Conservation (phyloP, 1,284 basidiomycete species). For the Bondarzewia mesenterica region DNA sequence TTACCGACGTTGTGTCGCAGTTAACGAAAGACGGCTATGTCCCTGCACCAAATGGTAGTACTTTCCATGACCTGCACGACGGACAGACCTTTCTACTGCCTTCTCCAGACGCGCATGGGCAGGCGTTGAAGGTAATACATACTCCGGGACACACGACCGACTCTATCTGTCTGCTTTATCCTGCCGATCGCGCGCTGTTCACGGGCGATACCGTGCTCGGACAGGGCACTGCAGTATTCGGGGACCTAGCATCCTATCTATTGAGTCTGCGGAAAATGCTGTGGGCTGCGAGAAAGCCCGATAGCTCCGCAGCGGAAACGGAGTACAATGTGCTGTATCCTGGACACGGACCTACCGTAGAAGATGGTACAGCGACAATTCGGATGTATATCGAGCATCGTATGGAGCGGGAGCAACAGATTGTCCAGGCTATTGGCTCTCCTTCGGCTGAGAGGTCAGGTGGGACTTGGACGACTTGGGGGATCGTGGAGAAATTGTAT, state of each 20-base stretch:
- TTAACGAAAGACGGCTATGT: slow-evolving; percentile 37
- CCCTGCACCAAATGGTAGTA: slow-evolving; percentile 29
- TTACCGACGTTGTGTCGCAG: slow-evolving; percentile 34
- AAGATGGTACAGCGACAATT: slow-evolving; percentile 52
- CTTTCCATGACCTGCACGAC: slow-evolving; percentile 52
- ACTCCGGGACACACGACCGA: slow-evolving; percentile 91
- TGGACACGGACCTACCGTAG: slow-evolving; percentile 78
- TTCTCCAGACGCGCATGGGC: slow-evolving; percentile 8
- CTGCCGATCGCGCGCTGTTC: slow-evolving; percentile 62
- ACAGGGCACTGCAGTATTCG: slow-evolving; percentile 86
- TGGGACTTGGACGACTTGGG: slow-evolving; percentile 52
- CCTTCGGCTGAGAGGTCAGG: slow-evolving; percentile 16
- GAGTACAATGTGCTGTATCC: slow-evolving; percentile 61
- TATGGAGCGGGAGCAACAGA: slow-evolving; percentile 74
- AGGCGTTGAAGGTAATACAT: slow-evolving; percentile 57
- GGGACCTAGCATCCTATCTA: slow-evolving; percentile 75
- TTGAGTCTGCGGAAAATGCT: slow-evolving; percentile 57
- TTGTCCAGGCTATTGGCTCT: slow-evolving; percentile 51
- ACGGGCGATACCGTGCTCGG: slow-evolving; percentile 91
- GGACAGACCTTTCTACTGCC: slow-evolving; percentile 36
- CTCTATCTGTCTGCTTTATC: slow-evolving; percentile 69
- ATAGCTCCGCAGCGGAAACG: slow-evolving; percentile 13
- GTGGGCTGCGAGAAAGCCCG: slow-evolving; percentile 8
- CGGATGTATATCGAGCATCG: slow-evolving; percentile 76
- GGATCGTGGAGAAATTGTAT: slow-evolving; percentile 60